phyloP scores from a whole-genome alignment of 2,329 filamentous ascomycete species.

The Scedosporium boydii region DNA sequence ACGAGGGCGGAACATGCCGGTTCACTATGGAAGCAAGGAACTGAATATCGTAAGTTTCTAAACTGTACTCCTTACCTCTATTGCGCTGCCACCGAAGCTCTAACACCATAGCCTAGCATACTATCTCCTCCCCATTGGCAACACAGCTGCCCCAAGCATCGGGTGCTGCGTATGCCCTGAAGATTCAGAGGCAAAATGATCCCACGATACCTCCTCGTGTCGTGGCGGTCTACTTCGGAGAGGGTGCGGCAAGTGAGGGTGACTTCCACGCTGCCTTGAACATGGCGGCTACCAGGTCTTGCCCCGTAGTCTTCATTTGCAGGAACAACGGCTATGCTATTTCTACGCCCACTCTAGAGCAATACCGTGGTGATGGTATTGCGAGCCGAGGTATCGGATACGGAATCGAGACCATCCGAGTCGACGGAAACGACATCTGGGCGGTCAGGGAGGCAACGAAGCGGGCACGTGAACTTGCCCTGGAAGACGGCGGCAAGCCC shows the following conservation, averaged over 20 bases:
- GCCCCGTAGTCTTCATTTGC: constrained; percentile 82
- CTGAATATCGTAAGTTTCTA: constrained; percentile 64
- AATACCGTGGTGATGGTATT: constrained; percentile 87
- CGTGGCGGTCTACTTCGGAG: constrained; percentile 79
- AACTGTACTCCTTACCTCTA: neutral
- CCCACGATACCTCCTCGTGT: constrained; percentile 59
- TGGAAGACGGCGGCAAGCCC: constrained; percentile 70
- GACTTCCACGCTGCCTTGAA: constrained; percentile 90
- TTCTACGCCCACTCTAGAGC: constrained; percentile 78
- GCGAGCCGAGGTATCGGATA: constrained; percentile 80
- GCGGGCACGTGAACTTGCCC: constrained; percentile 66
- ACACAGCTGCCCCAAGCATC: constrained; percentile 85
- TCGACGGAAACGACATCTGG: constrained; percentile 92
- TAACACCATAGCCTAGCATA: constrained; percentile 46
- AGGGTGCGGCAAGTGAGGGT: constrained; percentile 82
- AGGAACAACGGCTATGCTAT: constrained; percentile 92
- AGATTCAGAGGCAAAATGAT: constrained; percentile 66
- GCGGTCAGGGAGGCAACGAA: constrained; percentile 75
- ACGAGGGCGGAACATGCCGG: constrained; percentile 87
- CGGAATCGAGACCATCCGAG: constrained; percentile 85
- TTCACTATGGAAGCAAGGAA: constrained; percentile 82
- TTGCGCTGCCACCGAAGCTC: neutral
- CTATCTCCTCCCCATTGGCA: constrained; percentile 72
- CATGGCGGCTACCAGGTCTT: constrained; percentile 81
- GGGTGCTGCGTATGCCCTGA: constrained; percentile 79